Base-by-base conservation (phyloP, 257 asterid species). In the Thymus mandschuricus region DNA sequence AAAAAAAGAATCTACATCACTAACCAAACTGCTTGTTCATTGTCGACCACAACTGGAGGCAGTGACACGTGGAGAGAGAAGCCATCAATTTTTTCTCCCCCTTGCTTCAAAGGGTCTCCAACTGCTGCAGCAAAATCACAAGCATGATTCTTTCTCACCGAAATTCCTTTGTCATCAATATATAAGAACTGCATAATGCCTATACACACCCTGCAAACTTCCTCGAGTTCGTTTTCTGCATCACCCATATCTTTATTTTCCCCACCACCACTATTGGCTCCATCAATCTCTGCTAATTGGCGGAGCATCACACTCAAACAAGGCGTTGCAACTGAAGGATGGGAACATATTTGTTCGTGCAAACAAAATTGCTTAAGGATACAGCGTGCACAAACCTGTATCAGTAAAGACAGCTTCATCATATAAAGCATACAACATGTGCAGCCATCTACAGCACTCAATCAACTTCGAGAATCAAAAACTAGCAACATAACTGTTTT, bases 21-120 rank as follows among this genome's bases (percentile, higher is more conserved):
- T 78, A 74, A 93, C 98, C 94, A 72, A 71, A 87, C 78, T 34
- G 90, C 82, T 70, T 83, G 80, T 62, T 91, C 97, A 64, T 91
- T 91, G 73, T 89, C 92, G 33, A 74, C 71, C 48, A 93, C 80
- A 76, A 43, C 50, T 28, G 80, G 82, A n/a, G 98, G 98, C 41
- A 91, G 41, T 2, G 97, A 86, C 62, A 89, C 86, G 74, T 89
- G 96, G 56, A 93, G 88, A 75, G 86, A 83, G 79, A 89, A 93
- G 74, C 84, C 75, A 52, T 86, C 84, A 66, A 80, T 67, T 59
- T 84, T 83, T 58, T 83, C 79, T 43, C 84, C 81, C 68, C 83
- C 89, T 76, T 78, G 79, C 86, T 79, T 89, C 30, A 89, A 80
- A 73, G 29, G 78, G 70, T 89, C 89, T 11, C 78, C 81, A 66